Evolutionary conservation across 441 rosid species (phyloP).

Genomic region (Isatis lusitanica): DNA sequence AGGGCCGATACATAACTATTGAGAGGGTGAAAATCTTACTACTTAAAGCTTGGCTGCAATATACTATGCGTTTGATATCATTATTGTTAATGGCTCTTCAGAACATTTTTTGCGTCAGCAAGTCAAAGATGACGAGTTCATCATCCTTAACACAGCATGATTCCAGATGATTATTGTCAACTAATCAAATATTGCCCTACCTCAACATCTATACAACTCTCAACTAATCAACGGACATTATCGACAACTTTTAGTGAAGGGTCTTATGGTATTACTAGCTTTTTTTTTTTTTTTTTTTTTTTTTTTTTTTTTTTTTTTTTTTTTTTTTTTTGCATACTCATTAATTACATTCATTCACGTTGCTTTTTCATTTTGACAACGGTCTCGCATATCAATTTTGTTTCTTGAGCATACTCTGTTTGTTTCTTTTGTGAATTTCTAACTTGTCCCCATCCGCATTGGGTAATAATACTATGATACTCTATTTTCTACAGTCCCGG

Average conservation of each 20-base stretch:
- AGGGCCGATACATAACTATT: conserved; percentile 83
- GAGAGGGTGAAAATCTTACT: conserved; percentile 65
- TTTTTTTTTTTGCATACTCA: neutral
- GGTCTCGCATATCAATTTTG: too few species aligned
- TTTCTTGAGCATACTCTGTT: neutral
- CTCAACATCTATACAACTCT: conserved; percentile 34
- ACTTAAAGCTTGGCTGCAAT: conserved; percentile 14
- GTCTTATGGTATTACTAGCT: too few species aligned
- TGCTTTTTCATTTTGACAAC: too few species aligned
- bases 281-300: too few species aligned
- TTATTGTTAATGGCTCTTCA: conserved; percentile 79
- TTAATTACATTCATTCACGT: neutral
- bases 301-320: too few species aligned
- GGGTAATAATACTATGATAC: neutral
- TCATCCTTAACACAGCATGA: conserved; percentile 50
- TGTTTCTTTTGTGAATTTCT: too few species aligned
- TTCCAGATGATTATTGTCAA: conserved; percentile 75
- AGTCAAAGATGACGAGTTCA: conserved; percentile 58
- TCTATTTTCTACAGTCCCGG: neutral
- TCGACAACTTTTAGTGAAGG: conserved; percentile 48
- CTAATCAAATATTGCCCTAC: conserved; percentile 54
- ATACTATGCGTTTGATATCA: conserved; percentile 34
- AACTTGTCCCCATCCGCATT: neutral
- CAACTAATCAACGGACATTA: conserved; percentile 88
- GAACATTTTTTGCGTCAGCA: conserved; percentile 75